Base-by-base conservation (phyloP, 257 asterid species). In the Solanum dulcamara region DNA sequence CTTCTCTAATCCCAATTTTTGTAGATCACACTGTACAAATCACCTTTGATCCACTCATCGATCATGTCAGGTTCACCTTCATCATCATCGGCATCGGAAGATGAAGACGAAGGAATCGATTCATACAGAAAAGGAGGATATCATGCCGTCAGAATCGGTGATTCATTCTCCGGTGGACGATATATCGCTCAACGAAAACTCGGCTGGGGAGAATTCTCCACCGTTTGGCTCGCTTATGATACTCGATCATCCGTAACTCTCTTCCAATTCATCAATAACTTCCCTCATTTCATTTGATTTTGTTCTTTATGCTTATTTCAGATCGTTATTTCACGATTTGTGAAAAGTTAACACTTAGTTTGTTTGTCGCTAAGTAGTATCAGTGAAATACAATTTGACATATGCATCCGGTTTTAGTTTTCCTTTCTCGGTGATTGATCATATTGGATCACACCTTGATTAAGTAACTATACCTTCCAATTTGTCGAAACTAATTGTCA, bases 201-300 rank as follows among this genome's bases (percentile, higher is more conserved):
- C 46, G 99, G 99, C 1, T 96, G 98, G 99, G 99, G 99, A 33
- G 94, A 96, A 91, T 96, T 96, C 87, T 96, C 99, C 87, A 94
- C 97, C 85, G 99, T 96, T 40, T 96, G 99, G 99, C 99, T 96
- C 59, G 98, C 96, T 64, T 96, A 93, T 81, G 98, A 96, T 87
- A 95, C 95, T 26, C 91, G 87, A 83, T 87, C 97, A 80, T 93
- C 98, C 68, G 99, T 96, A 93, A 81, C 94, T 28, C 37, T 85
- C 50, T 51, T 17, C 14, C 28, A 62, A 32, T 67, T 67, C 22
- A 15, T 77, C 17, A 46, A 46, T 44, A 24, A 15, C 10, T 44
- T 14, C 17, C 35, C 17, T 72, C 22, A 37, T 71, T 71, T 71
- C 51, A 15, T 70, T 37, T 71, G 51, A 72, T 40, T 72, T 40